Evolutionary conservation across 495 filamentous ascomycete genomes (phyloP).

Genomic region (Thozetella sp.): DNA sequence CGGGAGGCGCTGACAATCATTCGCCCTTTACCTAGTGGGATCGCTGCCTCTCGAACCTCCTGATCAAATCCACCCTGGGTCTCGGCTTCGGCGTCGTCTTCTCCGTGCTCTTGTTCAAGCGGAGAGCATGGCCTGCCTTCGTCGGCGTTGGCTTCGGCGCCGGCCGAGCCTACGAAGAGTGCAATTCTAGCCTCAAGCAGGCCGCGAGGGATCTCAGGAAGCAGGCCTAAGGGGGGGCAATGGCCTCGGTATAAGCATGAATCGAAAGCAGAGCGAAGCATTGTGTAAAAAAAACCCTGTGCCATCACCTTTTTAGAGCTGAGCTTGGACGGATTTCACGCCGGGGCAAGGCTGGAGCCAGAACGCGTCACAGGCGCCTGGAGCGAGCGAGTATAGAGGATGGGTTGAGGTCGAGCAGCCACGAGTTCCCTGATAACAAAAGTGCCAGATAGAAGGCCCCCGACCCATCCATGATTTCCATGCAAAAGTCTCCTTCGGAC

Average conservation of each 20-base stretch:
- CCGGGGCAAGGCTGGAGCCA: background rate
- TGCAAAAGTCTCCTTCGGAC: too few relatives aligned
- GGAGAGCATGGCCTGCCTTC: conserved; percentile 93
- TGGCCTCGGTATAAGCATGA: background rate
- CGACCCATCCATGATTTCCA: too few relatives aligned
- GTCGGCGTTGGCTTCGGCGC: conserved; percentile 93
- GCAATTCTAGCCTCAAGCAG: conserved; percentile 65
- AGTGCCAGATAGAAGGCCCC: background rate
- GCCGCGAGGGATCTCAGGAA: conserved; percentile 51
- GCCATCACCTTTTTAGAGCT: background rate
- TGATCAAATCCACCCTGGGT: conserved; percentile 93
- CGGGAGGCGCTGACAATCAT: conserved; percentile 1
- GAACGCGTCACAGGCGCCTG: background rate
- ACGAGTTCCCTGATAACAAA: background rate
- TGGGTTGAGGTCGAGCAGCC: background rate
- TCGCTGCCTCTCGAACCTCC: conserved; percentile 91
- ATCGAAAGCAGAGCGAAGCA: background rate
- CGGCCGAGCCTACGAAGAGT: conserved; percentile 94
- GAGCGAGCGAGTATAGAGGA: background rate
- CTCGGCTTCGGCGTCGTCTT: conserved; percentile 97
- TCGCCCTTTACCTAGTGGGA: conserved; percentile 72
- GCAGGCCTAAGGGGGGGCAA: conserved; percentile 27
- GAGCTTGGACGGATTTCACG: background rate
- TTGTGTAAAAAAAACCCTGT: conserved; percentile 3
- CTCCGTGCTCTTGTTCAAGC: conserved; percentile 96